These are phyloP conservation scores for Parastagonospora avenae DNA, from an alignment of 2,329 filamentous ascomycete species.

Conservation along the genomic window DNA sequence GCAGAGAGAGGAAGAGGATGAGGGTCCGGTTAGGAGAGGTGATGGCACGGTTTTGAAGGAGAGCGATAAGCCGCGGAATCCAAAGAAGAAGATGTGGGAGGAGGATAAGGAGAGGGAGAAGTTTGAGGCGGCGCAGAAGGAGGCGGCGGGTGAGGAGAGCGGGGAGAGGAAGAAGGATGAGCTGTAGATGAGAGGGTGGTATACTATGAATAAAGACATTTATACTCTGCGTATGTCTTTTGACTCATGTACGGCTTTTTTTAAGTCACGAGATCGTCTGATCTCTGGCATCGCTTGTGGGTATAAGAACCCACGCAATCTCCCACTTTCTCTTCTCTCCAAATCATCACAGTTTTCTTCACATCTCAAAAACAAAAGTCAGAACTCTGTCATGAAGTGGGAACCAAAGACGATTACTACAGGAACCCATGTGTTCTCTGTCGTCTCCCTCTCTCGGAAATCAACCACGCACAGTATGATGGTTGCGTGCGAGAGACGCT, in stretches of 20 bases:
- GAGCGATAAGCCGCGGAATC: constrained; percentile 54
- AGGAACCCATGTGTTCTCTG: too few species aligned
- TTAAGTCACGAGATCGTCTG: background rate
- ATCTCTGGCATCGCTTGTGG: background rate
- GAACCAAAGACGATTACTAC: too few species aligned
- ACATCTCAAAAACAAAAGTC: too few species aligned
- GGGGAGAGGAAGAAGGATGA: constrained; percentile 26
- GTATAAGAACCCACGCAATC: background rate
- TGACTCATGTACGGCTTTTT: background rate
- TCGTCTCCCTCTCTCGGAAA: too few species aligned
- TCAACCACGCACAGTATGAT: too few species aligned
- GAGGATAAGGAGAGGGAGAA: constrained; percentile 48
- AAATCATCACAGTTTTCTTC: background rate
- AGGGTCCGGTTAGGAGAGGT: constrained; percentile 46
- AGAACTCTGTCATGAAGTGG: too few species aligned
- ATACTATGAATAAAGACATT: background rate
- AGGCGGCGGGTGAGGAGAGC: constrained; percentile 8
- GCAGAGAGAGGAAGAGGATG: constrained; percentile 31
- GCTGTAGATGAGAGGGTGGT: constrained; percentile 9
- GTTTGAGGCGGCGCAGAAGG: constrained; percentile 26
- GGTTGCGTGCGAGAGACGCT: too few species aligned
- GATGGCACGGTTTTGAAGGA: constrained; percentile 54
- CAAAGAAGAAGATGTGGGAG: constrained; percentile 68
- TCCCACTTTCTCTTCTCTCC: background rate
- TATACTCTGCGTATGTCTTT: background rate